These are phyloP conservation scores for Aspergillus oerlinghausenensis DNA, from an alignment of 2,329 filamentous ascomycete genomes.

Conservation along the genomic window DNA sequence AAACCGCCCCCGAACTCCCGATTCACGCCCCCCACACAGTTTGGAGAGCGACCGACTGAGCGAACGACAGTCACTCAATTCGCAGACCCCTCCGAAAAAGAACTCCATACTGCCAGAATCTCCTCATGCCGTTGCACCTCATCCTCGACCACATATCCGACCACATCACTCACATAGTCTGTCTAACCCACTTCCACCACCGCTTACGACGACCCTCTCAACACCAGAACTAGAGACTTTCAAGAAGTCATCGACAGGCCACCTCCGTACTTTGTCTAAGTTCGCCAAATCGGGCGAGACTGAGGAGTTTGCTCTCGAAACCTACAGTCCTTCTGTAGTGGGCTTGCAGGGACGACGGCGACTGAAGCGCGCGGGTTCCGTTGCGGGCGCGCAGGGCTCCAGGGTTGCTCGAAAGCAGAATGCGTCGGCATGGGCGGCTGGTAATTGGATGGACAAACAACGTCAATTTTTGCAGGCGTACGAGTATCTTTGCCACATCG, in stretches of 20 bases:
- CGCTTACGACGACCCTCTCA: slow-evolving; percentile 47
- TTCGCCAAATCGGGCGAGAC: slow-evolving; percentile 70
- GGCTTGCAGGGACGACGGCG: slow-evolving; percentile 80
- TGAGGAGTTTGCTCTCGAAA: slow-evolving; percentile 76
- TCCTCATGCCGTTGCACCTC: slow-evolving; percentile 24
- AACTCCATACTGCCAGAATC: slow-evolving; percentile 21
- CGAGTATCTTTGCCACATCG: slow-evolving; percentile 97
- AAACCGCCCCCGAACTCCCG: slow-evolving; percentile 29
- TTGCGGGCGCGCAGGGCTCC: slow-evolving; percentile 45
- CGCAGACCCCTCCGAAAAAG: slow-evolving; percentile 20
- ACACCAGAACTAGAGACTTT: slow-evolving; percentile 74
- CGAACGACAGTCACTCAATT: slow-evolving; percentile 16
- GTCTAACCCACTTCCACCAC: slow-evolving; percentile 27
- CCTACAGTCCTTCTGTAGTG: slow-evolving; percentile 76
- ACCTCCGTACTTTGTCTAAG: slow-evolving; percentile 80
- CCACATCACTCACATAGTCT: slow-evolving; percentile 27
- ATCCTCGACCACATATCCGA: slow-evolving; percentile 24
- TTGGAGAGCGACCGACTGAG: slow-evolving; percentile 28
- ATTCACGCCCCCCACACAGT: slow-evolving; percentile 22
- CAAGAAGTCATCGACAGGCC: slow-evolving; percentile 82
- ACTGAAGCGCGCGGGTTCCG: slow-evolving; percentile 65
- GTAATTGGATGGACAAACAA: slow-evolving; percentile 99
- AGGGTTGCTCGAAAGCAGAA: slow-evolving; percentile 46
- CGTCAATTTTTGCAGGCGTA: slow-evolving; percentile 94
- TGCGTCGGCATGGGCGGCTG: slow-evolving; percentile 68